Evolutionary conservation across 352 stramenopile species (phyloP), one percentile per base, ranked within the genome.

Genomic region (Pythium grandisporangium): DNA sequence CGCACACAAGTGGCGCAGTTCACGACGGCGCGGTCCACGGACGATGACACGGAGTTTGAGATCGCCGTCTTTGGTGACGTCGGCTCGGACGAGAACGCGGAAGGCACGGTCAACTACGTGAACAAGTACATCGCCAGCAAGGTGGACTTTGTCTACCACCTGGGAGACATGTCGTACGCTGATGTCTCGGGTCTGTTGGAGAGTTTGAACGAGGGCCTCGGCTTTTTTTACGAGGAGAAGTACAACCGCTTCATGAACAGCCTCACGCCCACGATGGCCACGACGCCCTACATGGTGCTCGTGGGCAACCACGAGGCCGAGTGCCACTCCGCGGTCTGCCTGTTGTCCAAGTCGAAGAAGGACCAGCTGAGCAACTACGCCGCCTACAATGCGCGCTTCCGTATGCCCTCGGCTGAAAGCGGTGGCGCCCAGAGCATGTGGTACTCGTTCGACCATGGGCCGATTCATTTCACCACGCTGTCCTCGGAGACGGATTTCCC

Each of bases 181-280:
- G 62, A 73, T 30, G 45, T 70, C 36, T 58, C 49, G 14, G 36
- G 36, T 1, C 61, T 48, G 2, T 30, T 73, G 14, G n/a, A n/a
- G n/a, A 35, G 41, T 16, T 19, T 30, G 3, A 33, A 23, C 0
- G 52, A 78, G 26, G 41, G 52, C 0, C 14, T 61, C 2, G 55
- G 51, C 11, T 69, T 66, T 39, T 68, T 61, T 39, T 68, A 68
- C 22, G 54, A 68, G 30, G 48, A 66, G 34, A 51, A 42, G 19
- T 89, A 74, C 49, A 83, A 93, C 55, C 43, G 54, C 23, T 93
- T 55, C 52, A 79, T 87, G 69, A 64, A 70, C 19, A 41, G 44
- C 17, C 35, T 84, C 23, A 30, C 63, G 14, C 51, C 61, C 1
- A 23, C 55, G 11, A 70, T 66, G 64, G 45, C 29, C 4, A 17